Base-by-base conservation (phyloP, 192 early-diverging fungal genomes). In the Rhizoclosmatium sp. region DNA sequence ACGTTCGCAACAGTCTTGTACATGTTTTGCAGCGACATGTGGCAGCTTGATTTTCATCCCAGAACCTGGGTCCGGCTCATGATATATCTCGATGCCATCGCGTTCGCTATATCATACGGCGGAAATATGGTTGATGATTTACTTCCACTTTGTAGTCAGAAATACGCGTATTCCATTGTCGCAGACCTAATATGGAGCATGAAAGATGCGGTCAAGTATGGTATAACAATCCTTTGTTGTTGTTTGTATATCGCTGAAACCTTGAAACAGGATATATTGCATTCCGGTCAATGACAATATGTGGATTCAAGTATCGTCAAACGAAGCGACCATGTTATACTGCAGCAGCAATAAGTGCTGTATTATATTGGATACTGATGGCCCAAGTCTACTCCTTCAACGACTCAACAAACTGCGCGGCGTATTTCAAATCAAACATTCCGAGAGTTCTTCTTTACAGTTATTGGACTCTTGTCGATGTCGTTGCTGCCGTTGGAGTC, bases 191-290 rank as follows among this genome's bases (percentile, higher is more conserved):
- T 71, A 12, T 71, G 69, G 69, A 54, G 39, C 54, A 5, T n/a
- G 4, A 71, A 71, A 56, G 69, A 71, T 54, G 69, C 69, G 1
- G 69, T 71, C 2, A 71, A 71, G 51, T 71, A 71, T 42, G 69
- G 69, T 12, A n/a, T 54, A 16, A 12, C 5, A 12, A 7, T 0
- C 16, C 1, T 54, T 54, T 54, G 5, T 54, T 54, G 5, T 54
- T 54, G 16, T 12, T 12, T 54, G 51, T 12, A 7, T 54, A 16
- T 12, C 51, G 5, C 9, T 54, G 16, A 54, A 54, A 54, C 16
- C 5, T 12, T 54, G 51, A 16, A 16, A 7, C 51, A 62, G 60
- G 60, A 62, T 62, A 62, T 40, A 40, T 62, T 23, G 19, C 60
- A 2, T 71, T 21, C 21, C 69, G 69, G 23, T 9, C 49, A 12